Evolutionary conservation across 1,139 yeast species (phyloP).

Genomic region (Casaregolazyma lundiana): DNA sequence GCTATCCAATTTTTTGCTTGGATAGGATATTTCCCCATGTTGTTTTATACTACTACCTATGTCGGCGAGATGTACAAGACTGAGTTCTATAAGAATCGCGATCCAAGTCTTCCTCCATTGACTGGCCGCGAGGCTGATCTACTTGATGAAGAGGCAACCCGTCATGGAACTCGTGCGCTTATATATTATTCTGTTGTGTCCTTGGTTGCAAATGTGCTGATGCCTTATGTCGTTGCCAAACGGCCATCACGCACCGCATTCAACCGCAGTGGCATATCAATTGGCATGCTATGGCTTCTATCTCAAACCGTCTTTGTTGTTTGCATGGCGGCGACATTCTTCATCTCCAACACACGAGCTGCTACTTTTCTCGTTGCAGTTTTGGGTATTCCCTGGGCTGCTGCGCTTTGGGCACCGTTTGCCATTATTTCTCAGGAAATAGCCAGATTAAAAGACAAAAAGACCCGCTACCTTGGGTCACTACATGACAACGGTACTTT

Average conservation of each 20-base stretch:
- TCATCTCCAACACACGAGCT: constrained; percentile 23
- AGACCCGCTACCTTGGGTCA: constrained; percentile 11
- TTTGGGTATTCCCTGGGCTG: constrained; percentile 39
- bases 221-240: constrained; percentile 28
- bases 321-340: constrained; percentile 31
- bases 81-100: constrained; percentile 19
- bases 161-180: constrained; percentile 37
- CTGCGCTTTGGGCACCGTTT: constrained; percentile 40
- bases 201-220: constrained; percentile 30
- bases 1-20: constrained; percentile 35
- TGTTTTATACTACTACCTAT: constrained; percentile 38
- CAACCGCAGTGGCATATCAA: constrained; percentile 13
- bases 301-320: constrained; percentile 33
- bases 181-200: constrained; percentile 35
- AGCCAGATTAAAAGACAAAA: constrained; percentile 26
- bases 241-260: neutral
- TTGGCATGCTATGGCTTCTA: constrained; percentile 29
- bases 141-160: constrained; percentile 28
- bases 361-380: constrained; percentile 33
- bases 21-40: constrained; percentile 37
- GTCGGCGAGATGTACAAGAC: constrained; percentile 37
- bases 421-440: constrained; percentile 37
- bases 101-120: constrained; percentile 19
- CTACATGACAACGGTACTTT: neutral
- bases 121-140: constrained; percentile 17